Base-by-base conservation (phyloP, 1,284 basidiomycete species). In the Sutorius eximius region DNA sequence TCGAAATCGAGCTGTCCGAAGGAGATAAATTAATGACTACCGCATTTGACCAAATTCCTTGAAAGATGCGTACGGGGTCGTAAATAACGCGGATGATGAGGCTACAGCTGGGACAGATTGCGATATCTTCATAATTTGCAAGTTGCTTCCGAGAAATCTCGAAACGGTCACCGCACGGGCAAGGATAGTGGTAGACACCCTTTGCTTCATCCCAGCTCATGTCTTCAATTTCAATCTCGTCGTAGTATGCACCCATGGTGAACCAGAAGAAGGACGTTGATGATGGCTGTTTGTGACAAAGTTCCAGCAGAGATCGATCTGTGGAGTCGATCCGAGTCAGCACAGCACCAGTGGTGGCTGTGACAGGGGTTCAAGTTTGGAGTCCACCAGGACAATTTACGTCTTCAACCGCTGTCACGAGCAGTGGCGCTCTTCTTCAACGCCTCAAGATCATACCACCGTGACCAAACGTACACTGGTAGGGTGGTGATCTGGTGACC, bases 81-180 rank as follows among this genome's bases (percentile, higher is more conserved):
- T 90, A 98, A 49, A 99, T 85, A 38, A 99, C 91, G 55, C 96
- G 79, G 52, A 99, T 94, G 47, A 98, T 83, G 29, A 98, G 77
- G 62, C 93, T 95, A 68, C 96, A 99, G 69, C 93, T 96, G 0
- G 96, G 97, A 76, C 96, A 99, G 51, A 86, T 94, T n/a, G 96
- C 96, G 44, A 97, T 86, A 67, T 99, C 97, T 66, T 98, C 96
- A 45, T 87, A 98, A 59, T 94, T 81, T 51, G 85, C 82, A 11
- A 99, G 85, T 74, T 98, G 95, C 64, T 77, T 76, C 61, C 88
- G 84, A 18, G 93, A 89, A 64, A 99, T 98, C 72, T 99, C 97
- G 75, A 99, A 99, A 38, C 95, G 87, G 76, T 99, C 97, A 24
- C 96, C 96, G 69, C 97, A 99, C 1, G 96, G 96, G 69, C 95